A percentile compares a stretch with the other conserved stretches of the same genome.
phyloP scores from a whole-genome alignment of 106 monocot genomes.

The Dioscorea zingiberensis region DNA sequence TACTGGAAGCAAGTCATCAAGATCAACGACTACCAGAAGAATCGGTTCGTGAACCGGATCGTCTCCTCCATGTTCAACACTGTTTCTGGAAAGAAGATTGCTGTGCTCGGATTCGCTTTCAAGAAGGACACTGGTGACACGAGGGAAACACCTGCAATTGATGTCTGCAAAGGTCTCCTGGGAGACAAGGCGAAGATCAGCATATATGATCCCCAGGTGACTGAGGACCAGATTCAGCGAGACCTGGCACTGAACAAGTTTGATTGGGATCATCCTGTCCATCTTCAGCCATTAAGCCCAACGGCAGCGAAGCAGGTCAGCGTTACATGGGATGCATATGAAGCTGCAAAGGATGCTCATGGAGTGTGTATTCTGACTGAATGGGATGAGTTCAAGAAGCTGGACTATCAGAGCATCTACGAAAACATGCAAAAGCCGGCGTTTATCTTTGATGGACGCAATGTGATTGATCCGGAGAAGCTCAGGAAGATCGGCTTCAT shows the following conservation, averaged over 20 bases:
- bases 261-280: conserved; percentile 44
- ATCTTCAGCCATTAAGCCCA: conserved; percentile 38
- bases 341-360: conserved; percentile 34
- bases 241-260: conserved; percentile 46
- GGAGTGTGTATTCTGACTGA: conserved; percentile 41
- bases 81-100: conserved; percentile 33
- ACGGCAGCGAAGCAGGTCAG: conserved; percentile 27
- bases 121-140: conserved; percentile 54
- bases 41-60: conserved; percentile 33
- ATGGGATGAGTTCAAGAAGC: conserved; percentile 44
- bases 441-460: conserved; percentile 42
- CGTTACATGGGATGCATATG: conserved; percentile 33
- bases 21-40: conserved; percentile 47
- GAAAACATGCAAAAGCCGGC: conserved; percentile 44
- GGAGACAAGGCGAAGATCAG: conserved; percentile 33
- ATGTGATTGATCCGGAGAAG: conserved; percentile 32
- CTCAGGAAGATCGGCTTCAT: conserved; percentile 45
- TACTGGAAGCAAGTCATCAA: conserved; percentile 54
- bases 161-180: conserved; percentile 43
- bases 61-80: conserved; percentile 46
- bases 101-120: conserved; percentile 43
- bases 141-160: conserved; percentile 41
- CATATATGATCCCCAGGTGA: conserved; percentile 44
- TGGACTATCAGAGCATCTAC: conserved; percentile 36
- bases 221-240: conserved; percentile 42